Evolutionary conservation across 306 rosid species (phyloP), one percentile per base, ranked within the genome.

Genomic region (Begonia fuchsioides): DNA sequence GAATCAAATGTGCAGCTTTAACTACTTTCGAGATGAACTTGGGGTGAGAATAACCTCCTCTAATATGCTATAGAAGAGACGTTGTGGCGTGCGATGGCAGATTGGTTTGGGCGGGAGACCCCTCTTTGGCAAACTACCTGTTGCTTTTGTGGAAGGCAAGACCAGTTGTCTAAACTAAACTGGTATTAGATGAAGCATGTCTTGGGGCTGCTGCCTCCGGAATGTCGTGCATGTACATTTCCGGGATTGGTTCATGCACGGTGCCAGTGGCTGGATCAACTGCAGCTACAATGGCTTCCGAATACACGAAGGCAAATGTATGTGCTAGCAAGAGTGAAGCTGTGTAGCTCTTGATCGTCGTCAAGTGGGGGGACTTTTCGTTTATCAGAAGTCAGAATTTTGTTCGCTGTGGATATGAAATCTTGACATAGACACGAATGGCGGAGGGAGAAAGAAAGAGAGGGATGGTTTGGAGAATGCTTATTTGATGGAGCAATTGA

Each of bases 161-260:
- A 20, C 32, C 3, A 1, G 32, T 20, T 1, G 32, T 20, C 32
- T 2, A 20, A 20, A 20, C n/a, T n/a, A n/a, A n/a, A n/a, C n/a
- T n/a, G n/a, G 32, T n/a, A 1, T 20, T 20, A 20, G 5, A 20
- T 20, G 32, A 20, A 20, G 32, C 32, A n/a, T n/a, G n/a, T n/a
- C n/a, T n/a, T n/a, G n/a, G 96, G 88, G 68, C 56, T 76, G 20
- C 63, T 79, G 9, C 96, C 94, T 7, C 88, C 94, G 13, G 74
- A 62, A 83, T 74, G 76, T 83, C 96, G 48, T 88, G 95, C 90
- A 88, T 78, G 73, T 76, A 88, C 15, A 88, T 49, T 61, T 81
- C 90, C 56, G 83, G 76, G 3, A 76, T 46, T 2, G 83, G 73
- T 58, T 77, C 87, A 50, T 69, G 60, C 12, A 73, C 86, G 12